phyloP scores from a whole-genome alignment of 2,329 filamentous ascomycete species.

The Sphaerulina musiva region DNA sequence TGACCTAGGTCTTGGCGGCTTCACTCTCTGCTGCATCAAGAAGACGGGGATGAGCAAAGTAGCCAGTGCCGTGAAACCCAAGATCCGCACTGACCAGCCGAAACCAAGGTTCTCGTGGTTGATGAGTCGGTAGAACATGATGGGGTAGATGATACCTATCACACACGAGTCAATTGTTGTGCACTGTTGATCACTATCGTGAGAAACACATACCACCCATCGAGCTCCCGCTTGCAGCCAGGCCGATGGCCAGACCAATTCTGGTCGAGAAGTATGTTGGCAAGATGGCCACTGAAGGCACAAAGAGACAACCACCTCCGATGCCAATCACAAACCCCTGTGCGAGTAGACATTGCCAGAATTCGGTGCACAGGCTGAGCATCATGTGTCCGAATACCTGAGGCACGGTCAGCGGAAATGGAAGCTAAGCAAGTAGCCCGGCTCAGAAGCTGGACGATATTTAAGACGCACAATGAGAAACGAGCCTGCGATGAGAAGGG shows the following conservation, averaged over 20 bases:
- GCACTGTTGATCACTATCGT: neutral
- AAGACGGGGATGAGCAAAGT: slow-evolving; percentile 29
- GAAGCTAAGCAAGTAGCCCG: too few relatives aligned
- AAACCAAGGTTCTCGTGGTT: slow-evolving; percentile 26
- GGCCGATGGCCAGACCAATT: slow-evolving; percentile 41
- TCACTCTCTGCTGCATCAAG: slow-evolving; percentile 34
- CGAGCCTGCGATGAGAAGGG: slow-evolving; percentile 39
- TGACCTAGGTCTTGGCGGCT: slow-evolving; percentile 33
- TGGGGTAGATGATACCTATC: slow-evolving; percentile 32
- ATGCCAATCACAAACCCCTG: slow-evolving; percentile 46
- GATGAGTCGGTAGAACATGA: slow-evolving; percentile 33
- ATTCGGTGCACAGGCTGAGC: slow-evolving; percentile 42
- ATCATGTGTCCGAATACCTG: slow-evolving; percentile 45
- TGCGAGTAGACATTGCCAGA: slow-evolving; percentile 47
- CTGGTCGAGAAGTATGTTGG: slow-evolving; percentile 44
- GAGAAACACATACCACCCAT: slow-evolving; percentile 24
- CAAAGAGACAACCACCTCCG: slow-evolving; percentile 41
- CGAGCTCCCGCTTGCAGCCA: slow-evolving; percentile 42
- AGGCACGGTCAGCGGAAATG: too few relatives aligned
- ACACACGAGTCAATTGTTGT: neutral
- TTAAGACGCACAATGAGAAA: slow-evolving; percentile 36
- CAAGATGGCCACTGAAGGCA: slow-evolving; percentile 43
- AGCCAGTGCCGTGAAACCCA: slow-evolving; percentile 32
- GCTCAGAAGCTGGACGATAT: too few relatives aligned
- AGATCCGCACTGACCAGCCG: slow-evolving; percentile 28